A percentile compares a stretch with the other conserved stretches of the same genome.
phyloP scores from a whole-genome alignment of 2,329 filamentous ascomycete species.

The Periconia digitata region DNA sequence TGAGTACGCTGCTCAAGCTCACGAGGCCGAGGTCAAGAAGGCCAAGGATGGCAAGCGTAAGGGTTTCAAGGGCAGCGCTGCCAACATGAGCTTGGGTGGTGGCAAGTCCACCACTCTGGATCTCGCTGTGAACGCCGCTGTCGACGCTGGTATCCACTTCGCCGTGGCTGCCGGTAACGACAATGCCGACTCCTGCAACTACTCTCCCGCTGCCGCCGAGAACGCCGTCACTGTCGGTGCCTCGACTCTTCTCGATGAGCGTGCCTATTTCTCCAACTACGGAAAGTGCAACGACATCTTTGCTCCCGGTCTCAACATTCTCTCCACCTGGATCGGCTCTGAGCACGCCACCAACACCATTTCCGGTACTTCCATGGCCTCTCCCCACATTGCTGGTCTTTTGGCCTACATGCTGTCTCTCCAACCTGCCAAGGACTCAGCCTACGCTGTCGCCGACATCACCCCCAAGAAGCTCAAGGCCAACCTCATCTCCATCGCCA shows the following conservation, averaged over 20 bases:
- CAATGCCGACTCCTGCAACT: constrained; percentile 98
- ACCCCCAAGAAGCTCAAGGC: constrained; percentile 94
- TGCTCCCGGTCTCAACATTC: constrained; percentile 92
- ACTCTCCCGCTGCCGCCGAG: constrained; percentile 90
- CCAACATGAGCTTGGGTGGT: constrained; percentile 99
- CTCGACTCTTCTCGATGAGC: constrained; percentile 88
- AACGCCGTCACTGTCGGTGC: constrained; percentile 96
- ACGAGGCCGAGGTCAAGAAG: constrained; percentile 71
- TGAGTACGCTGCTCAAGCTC: constrained; percentile 84
- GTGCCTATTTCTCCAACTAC: constrained; percentile 99
- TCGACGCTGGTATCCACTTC: constrained; percentile 91
- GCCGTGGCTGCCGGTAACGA: constrained; percentile 98
- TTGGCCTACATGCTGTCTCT: constrained; percentile 98
- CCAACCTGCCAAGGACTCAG: constrained; percentile 85
- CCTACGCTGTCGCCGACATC: constrained; percentile 85
- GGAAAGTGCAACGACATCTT: constrained; percentile 99
- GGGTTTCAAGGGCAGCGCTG: constrained; percentile 97
- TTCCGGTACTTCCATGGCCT: constrained; percentile 99
- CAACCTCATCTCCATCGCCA: constrained; percentile 80
- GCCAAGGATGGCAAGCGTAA: constrained; percentile 88
- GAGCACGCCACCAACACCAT: constrained; percentile 97
- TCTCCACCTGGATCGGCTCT: constrained; percentile 98
- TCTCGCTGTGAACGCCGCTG: constrained; percentile 89
- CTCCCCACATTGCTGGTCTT: constrained; percentile 93
- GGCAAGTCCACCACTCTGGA: constrained; percentile 94